These are phyloP conservation scores for Mycena maculata DNA, from an alignment of 768 basidiomycete species.

Conservation along the genomic window DNA sequence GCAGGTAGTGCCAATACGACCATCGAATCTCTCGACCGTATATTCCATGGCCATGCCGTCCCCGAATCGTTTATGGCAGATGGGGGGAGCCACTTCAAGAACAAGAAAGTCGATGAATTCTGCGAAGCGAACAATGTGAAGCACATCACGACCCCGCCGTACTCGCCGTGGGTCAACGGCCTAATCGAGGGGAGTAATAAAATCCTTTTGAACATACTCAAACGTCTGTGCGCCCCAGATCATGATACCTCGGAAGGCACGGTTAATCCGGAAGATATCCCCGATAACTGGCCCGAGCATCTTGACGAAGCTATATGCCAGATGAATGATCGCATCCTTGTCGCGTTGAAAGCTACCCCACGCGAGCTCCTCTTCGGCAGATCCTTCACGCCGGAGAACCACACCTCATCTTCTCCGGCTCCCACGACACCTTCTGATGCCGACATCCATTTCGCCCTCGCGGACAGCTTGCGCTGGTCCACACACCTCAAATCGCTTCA, in stretches of 20 bases:
- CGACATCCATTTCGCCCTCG: no score
- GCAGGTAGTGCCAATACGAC: no score
- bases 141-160: slow-evolving; percentile 28
- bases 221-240: slow-evolving; percentile 40
- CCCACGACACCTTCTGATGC: slow-evolving; percentile 13
- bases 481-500: slow-evolving; percentile 29
- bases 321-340: slow-evolving; percentile 41
- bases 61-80: slow-evolving; percentile 31
- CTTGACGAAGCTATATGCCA: slow-evolving; percentile 34
- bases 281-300: slow-evolving; percentile 39
- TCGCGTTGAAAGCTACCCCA: slow-evolving; percentile 24
- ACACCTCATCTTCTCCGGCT: neutral
- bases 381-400: slow-evolving; percentile 34
- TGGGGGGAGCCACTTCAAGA: slow-evolving; percentile 43
- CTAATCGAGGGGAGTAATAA: slow-evolving; percentile 36
- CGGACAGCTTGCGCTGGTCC: slow-evolving; percentile 35
- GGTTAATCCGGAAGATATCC: slow-evolving; percentile 30
- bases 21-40: slow-evolving; percentile 24
- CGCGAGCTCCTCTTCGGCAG: slow-evolving; percentile 49
- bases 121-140: slow-evolving; percentile 31
- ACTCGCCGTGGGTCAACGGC: no score
- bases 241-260: slow-evolving; percentile 32
- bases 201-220: slow-evolving; percentile 35
- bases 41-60: slow-evolving; percentile 28
- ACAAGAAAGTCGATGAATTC: slow-evolving; percentile 30